Percentiles rank a stretch among this genome's conserved stretches.
Evolutionary conservation across 78 protist genomes (phyloP).

Genomic region (Pigoraptor vietnamica): DNA sequence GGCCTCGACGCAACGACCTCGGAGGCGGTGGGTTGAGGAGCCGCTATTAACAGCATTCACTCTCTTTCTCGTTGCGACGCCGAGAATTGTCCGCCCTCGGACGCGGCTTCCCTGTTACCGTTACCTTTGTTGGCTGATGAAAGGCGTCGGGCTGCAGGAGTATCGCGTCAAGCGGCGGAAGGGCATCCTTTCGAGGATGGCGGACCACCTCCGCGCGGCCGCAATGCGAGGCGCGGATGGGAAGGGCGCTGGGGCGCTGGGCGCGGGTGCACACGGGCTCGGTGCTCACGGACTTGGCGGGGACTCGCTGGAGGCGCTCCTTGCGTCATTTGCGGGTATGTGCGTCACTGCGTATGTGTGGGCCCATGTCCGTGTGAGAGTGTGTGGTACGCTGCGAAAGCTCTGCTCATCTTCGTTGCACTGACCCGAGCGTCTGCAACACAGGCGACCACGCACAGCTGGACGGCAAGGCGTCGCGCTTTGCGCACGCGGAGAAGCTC

Average conservation of each 20-base stretch:
- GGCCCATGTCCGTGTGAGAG: not conserved
- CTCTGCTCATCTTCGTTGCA: too few species aligned
- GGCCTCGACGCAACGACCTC: constrained; percentile 40
- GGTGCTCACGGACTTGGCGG: too few species aligned
- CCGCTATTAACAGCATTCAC: too few species aligned
- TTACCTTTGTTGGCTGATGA: too few species aligned
- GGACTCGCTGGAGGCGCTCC: not conserved
- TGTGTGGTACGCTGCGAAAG: too few species aligned
- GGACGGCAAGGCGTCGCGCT: constrained; percentile 1
- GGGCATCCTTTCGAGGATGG: not conserved
- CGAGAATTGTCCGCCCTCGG: too few species aligned
- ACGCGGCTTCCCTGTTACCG: too few species aligned
- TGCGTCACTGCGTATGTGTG: constrained; percentile 11
- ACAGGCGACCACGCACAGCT: not conserved
- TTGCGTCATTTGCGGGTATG: not conserved
- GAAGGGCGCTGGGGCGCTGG: not conserved
- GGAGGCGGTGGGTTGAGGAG: too few species aligned
- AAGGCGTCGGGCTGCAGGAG: not conserved
- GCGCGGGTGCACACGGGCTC: too few species aligned
- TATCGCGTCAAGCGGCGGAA: not conserved
- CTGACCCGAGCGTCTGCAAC: not conserved
- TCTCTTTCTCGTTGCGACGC: too few species aligned
- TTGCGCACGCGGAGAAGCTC: constrained; percentile 13
- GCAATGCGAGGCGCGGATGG: not conserved
- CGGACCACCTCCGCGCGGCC: not conserved